Evolutionary conservation across 2,329 filamentous ascomycete species (phyloP), one percentile per base, ranked within the genome.

Genomic region (Nannizziopsis arthrosporioides): DNA sequence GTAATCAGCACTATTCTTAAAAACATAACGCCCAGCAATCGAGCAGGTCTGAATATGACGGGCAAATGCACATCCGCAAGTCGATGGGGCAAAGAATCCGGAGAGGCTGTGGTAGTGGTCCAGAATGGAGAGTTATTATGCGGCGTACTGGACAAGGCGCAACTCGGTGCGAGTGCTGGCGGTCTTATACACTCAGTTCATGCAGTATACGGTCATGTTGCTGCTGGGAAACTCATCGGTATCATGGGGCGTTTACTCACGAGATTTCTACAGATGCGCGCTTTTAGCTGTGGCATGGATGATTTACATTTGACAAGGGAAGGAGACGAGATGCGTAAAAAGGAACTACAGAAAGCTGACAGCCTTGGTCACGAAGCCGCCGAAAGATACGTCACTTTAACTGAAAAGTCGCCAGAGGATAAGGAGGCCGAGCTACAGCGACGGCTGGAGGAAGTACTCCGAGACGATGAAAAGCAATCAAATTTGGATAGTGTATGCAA

Each of bases 251-350:
- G 92, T 49, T 74, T 98, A 19, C 70, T 98, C 54, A 98, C 92
- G 0, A 84, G 89, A 59, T 83, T 89, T 55, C 74, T 96, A 52
- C 85, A 92, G 61, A 94, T 95, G 81, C 78, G 89, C 44, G 92
- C 90, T 1, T 96, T 96, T 64, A 92, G 86, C 55, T 98, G 92
- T 65, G 93, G 93, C 63, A 94, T 98, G 67, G 90, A 98, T 59
- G 93, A 98, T 72, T 73, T 98, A 50, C 80, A 84, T 50, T 77
- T 98, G 44, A 96, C 90, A 0, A 72, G 77, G 1, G 72, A 84
- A 53, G 90, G 92, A 46, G 88, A 98, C 61, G 70, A 71, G 48
- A 72, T 75, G 46, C 81, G 92, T 37, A 77, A 76, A 55, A 71
- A 84, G 54, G 80, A 81, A 53, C 71, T 98, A 10, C 69, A 75